Evolutionary conservation across 2,329 filamentous ascomycete species (phyloP).

Genomic region (Sporothrix globosa): DNA sequence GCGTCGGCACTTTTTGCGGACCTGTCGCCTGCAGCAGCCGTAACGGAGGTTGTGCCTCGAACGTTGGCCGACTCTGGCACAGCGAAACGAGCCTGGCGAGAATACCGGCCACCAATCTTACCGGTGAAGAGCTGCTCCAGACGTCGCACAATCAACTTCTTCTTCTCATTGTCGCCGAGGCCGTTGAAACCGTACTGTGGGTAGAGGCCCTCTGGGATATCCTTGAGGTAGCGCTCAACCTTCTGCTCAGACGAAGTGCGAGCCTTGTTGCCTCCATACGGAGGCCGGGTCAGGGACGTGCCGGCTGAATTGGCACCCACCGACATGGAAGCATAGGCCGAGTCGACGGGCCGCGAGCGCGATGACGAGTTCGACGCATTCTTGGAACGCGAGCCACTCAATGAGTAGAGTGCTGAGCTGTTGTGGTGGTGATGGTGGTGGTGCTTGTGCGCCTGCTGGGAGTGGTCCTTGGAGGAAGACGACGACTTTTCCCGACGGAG

Average conservation of each 20-base stretch:
- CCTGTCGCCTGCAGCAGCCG: neutral
- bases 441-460: slow-evolving; percentile 40
- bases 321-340: slow-evolving; percentile 71
- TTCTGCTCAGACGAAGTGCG: slow-evolving; percentile 59
- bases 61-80: neutral
- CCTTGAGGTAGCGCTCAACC: slow-evolving; percentile 70
- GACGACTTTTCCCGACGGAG: slow-evolving; percentile 49
- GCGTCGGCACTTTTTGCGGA: neutral
- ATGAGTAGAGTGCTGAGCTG: slow-evolving; percentile 44
- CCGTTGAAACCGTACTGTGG: slow-evolving; percentile 55
- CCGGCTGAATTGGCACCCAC: slow-evolving; percentile 53
- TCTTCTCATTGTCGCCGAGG: slow-evolving; percentile 74
- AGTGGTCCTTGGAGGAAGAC: slow-evolving; percentile 38
- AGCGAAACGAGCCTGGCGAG: slow-evolving; percentile 37
- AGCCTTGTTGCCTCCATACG: slow-evolving; percentile 43
- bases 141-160: slow-evolving; percentile 74
- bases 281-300: slow-evolving; percentile 46
- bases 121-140: slow-evolving; percentile 83
- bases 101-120: slow-evolving; percentile 55
- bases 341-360: slow-evolving; percentile 59
- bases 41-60: neutral
- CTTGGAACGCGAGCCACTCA: slow-evolving; percentile 52
- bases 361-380: slow-evolving; percentile 59
- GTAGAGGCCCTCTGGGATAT: slow-evolving; percentile 71
- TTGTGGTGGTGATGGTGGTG: slow-evolving; percentile 27